These are phyloP conservation scores for Dioscorea zingiberensis DNA, from an alignment of 106 monocot species.

Conservation along the genomic window DNA sequence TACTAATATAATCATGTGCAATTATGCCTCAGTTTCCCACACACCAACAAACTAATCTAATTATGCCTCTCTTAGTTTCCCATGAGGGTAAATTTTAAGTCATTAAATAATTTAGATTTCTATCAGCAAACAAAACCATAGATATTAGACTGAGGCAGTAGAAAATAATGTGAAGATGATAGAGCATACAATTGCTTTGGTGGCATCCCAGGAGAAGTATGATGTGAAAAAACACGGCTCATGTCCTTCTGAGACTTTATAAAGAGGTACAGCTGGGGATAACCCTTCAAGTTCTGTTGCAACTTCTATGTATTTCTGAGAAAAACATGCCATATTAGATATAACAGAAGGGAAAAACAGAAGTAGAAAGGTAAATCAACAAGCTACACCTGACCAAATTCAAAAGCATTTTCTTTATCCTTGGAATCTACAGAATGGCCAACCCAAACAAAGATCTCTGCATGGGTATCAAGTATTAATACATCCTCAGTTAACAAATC, in stretches of 20 bases:
- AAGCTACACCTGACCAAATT: slow-evolving; percentile 52
- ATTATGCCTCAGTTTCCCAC: too few relatives aligned
- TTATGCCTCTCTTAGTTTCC: too few relatives aligned
- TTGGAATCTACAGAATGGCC: slow-evolving; percentile 75
- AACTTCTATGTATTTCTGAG: slow-evolving; percentile 85
- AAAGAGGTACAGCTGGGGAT: slow-evolving; percentile 77
- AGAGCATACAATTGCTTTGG: slow-evolving; percentile 66
- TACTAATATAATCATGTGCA: too few relatives aligned
- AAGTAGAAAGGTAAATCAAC: not conserved
- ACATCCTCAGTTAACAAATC: slow-evolving; percentile 89
- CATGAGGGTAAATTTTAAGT: too few relatives aligned
- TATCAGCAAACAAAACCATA: too few relatives aligned
- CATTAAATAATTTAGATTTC: too few relatives aligned
- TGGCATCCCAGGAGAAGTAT: slow-evolving; percentile 80
- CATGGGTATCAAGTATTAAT: slow-evolving; percentile 77
- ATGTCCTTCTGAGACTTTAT: slow-evolving; percentile 87
- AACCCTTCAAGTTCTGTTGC: slow-evolving; percentile 64
- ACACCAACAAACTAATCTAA: too few relatives aligned
- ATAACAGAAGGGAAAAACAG: slow-evolving; percentile 3
- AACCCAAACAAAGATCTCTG: slow-evolving; percentile 95
- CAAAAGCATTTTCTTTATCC: slow-evolving; percentile 81
- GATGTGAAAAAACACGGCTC: slow-evolving; percentile 91
- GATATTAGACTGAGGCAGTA: too few relatives aligned
- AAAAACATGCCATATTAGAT: slow-evolving; percentile 9
- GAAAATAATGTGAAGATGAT: not conserved